Conservation (phyloP, 2,329 filamentous ascomycete species). For the Harringtonia lauricola region DNA sequence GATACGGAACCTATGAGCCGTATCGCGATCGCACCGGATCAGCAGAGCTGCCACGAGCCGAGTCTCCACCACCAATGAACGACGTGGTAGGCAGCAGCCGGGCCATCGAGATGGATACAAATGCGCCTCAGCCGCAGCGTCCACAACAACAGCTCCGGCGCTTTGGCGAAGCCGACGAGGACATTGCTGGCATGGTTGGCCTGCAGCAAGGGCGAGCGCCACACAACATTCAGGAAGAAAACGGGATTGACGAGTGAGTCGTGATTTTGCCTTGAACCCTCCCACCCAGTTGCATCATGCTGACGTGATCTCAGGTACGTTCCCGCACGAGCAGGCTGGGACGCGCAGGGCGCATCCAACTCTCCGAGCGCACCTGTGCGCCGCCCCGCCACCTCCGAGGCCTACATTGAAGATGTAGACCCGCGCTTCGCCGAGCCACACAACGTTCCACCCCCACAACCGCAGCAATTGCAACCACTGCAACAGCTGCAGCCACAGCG, state of each 20-base stretch:
- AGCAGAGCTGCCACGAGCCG: slow-evolving; percentile 43
- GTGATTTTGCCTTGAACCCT: not conserved
- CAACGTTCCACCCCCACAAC: slow-evolving; percentile 14
- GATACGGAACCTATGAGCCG: slow-evolving; percentile 25
- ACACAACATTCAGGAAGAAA: slow-evolving; percentile 17
- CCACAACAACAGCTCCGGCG: slow-evolving; percentile 32
- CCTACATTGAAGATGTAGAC: slow-evolving; percentile 89
- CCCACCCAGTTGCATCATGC: no score
- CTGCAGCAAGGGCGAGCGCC: slow-evolving; percentile 44
- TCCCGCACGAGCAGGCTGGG: slow-evolving; percentile 47
- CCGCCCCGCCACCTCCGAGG: slow-evolving; percentile 10
- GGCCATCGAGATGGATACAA: slow-evolving; percentile 71
- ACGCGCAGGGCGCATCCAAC: slow-evolving; percentile 16
- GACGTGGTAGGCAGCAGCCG: slow-evolving; percentile 39
- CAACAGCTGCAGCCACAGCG: slow-evolving; percentile 15
- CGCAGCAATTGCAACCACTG: slow-evolving; percentile 10
- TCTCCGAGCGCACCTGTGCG: slow-evolving; percentile 15
- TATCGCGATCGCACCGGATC: slow-evolving; percentile 27
- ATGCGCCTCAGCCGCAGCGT: slow-evolving; percentile 39
- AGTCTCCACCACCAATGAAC: slow-evolving; percentile 52
- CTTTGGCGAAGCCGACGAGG: slow-evolving; percentile 54
- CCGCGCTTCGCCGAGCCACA: slow-evolving; percentile 61
- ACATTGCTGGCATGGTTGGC: slow-evolving; percentile 64
- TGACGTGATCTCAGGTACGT: slow-evolving; percentile 32
- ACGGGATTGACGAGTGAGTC: slow-evolving; percentile 50